A percentile compares a stretch with the other conserved stretches of the same genome.
These are phyloP conservation scores for Colletotrichum spaethianum DNA, from an alignment of 2,329 filamentous ascomycete species.

Conservation along the genomic window DNA sequence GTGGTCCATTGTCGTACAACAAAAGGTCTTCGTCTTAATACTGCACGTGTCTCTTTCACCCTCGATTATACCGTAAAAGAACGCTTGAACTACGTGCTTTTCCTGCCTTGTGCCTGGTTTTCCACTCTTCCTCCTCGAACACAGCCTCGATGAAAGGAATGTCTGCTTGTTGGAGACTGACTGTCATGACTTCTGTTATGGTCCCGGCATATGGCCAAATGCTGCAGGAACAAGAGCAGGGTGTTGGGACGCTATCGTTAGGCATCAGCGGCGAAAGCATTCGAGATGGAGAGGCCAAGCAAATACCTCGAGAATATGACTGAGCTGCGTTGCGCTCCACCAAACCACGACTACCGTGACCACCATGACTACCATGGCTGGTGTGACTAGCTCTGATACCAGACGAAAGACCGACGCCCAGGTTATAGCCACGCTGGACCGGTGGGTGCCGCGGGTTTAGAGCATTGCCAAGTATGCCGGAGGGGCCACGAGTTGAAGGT, in stretches of 20 bases:
- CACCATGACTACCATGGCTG: neutral
- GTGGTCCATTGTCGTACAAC: neutral
- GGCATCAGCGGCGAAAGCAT: neutral
- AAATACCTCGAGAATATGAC: conserved; percentile 3
- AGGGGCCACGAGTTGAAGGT: conserved; percentile 33
- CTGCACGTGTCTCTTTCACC: neutral
- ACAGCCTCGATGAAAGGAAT: neutral
- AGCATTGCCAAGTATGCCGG: conserved; percentile 22
- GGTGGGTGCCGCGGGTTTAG: conserved; percentile 13
- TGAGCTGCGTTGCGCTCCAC: neutral
- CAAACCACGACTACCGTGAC: neutral
- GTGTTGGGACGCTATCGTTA: conserved; percentile 8
- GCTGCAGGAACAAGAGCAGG: conserved; percentile 6
- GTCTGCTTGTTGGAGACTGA: too few species aligned
- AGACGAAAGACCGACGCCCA: conserved; percentile 35
- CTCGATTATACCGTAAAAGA: neutral
- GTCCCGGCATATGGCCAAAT: neutral
- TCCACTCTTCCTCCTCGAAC: neutral
- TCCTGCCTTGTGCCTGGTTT: neutral
- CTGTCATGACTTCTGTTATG: neutral
- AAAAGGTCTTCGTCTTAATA: neutral
- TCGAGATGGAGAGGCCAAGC: neutral
- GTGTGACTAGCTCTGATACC: conserved; percentile 22
- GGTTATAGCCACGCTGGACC: neutral
- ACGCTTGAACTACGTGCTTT: neutral